These are phyloP conservation scores for Aspergillus sclerotioniger DNA, from an alignment of 495 filamentous ascomycete species.

Conservation along the genomic window DNA sequence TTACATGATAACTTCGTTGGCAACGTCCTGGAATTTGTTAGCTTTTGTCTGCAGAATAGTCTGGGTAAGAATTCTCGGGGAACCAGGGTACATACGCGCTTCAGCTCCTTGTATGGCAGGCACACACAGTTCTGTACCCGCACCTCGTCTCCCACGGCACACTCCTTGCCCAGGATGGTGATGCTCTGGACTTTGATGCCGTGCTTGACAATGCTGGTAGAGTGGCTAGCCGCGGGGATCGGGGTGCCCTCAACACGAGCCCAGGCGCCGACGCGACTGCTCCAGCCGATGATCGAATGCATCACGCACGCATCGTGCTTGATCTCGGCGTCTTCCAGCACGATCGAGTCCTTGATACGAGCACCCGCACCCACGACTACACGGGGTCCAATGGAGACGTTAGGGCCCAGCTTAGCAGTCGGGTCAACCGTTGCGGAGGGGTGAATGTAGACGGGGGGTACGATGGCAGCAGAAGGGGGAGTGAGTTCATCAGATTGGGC, in stretches of 20 bases:
- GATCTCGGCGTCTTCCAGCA: constrained; percentile 92
- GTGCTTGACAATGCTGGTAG: constrained; percentile 92
- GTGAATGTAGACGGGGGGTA: constrained; percentile 96
- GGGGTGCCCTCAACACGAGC: constrained; percentile 96
- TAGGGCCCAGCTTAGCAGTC: constrained; percentile 93
- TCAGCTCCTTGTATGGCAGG: constrained; percentile 97
- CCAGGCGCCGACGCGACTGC: constrained; percentile 93
- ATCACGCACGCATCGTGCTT: constrained; percentile 96
- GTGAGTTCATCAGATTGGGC: constrained; percentile 78
- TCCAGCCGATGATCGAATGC: constrained; percentile 97
- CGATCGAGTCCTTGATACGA: constrained; percentile 92
- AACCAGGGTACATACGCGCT: constrained; percentile 81
- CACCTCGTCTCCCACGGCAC: constrained; percentile 90
- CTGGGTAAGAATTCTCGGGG: neutral
- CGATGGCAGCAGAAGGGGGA: constrained; percentile 80
- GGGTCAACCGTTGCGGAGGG: constrained; percentile 91
- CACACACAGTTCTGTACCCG: constrained; percentile 98
- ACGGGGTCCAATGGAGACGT: constrained; percentile 91
- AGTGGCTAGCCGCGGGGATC: constrained; percentile 83
- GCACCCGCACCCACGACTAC: constrained; percentile 81
- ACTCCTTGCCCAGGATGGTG: constrained; percentile 96
- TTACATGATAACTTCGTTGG: constrained; percentile 98
- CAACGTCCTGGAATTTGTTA: constrained; percentile 66
- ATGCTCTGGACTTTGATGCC: constrained; percentile 99
- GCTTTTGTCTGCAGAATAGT: neutral